Evolutionary conservation across 2,329 filamentous ascomycete species (phyloP).

Genomic region (Aspergillus amoenus): DNA sequence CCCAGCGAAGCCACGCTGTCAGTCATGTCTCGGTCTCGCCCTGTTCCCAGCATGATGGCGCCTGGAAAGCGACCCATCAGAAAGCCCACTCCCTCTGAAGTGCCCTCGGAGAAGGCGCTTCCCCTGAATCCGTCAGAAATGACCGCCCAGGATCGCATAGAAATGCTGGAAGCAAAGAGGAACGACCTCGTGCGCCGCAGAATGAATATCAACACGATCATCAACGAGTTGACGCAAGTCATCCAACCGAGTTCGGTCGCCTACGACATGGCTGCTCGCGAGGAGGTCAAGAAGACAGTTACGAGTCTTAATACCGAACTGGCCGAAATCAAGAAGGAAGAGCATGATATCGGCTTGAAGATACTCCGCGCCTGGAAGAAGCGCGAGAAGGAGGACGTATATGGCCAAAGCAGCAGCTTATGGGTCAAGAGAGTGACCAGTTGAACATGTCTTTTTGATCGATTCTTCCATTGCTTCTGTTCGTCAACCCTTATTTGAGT

Average conservation of each 20-base stretch:
- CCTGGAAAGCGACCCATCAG: conserved; percentile 36
- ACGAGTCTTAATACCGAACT: conserved; percentile 65
- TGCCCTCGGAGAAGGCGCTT: conserved; percentile 19
- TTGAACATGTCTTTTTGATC: conserved; percentile 35
- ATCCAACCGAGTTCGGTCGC: conserved; percentile 69
- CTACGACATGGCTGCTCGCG: conserved; percentile 62
- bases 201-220: conserved; percentile 69
- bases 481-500: neutral
- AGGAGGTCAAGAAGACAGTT: conserved; percentile 63
- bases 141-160: conserved; percentile 65
- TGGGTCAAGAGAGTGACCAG: conserved; percentile 78
- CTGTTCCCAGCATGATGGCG: conserved; percentile 32
- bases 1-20: conserved; percentile 32
- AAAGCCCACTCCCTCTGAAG: conserved; percentile 44
- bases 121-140: conserved; percentile 61
- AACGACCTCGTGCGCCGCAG: conserved; percentile 66
- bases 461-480: neutral
- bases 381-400: conserved; percentile 60
- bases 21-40: conserved; percentile 43
- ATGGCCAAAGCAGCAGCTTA: conserved; percentile 57
- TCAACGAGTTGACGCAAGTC: conserved; percentile 74
- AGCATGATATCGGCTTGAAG: conserved; percentile 75
- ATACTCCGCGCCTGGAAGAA: conserved; percentile 74
- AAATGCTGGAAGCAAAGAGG: conserved; percentile 65
- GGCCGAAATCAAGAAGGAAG: conserved; percentile 70